These are phyloP conservation scores for Elsinoe necatrix DNA, from an alignment of 2,329 filamentous ascomycete species.

Conservation along the genomic window DNA sequence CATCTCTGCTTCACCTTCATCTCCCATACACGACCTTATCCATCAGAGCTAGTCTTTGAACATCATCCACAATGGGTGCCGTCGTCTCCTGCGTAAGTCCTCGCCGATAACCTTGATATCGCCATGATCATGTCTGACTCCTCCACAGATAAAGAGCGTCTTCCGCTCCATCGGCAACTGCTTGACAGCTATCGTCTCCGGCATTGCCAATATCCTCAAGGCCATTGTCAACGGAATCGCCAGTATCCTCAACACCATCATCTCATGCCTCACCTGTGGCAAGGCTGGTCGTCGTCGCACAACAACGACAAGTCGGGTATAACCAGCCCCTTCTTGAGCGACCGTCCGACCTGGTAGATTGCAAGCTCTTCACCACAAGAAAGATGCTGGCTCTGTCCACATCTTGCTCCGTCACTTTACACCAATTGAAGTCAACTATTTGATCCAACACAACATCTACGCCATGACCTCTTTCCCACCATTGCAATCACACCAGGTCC, in stretches of 20 bases:
- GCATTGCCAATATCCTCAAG: conserved; percentile 38
- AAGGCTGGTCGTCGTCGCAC: conserved; percentile 34
- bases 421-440: neutral
- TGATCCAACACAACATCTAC: too few species aligned
- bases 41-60: neutral
- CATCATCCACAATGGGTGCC: conserved; percentile 60
- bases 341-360: neutral
- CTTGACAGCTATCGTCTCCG: conserved; percentile 41
- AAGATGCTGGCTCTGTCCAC: neutral
- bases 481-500: neutral
- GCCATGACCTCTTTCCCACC: too few species aligned
- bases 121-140: conserved; percentile 23
- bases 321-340: conserved; percentile 19
- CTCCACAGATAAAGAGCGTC: conserved; percentile 32
- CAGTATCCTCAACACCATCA: conserved; percentile 41
- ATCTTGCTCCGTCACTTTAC: neutral
- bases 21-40: neutral
- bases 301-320: conserved; percentile 31
- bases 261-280: conserved; percentile 43
- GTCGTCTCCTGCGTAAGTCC: conserved; percentile 72
- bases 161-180: conserved; percentile 40
- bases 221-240: conserved; percentile 42
- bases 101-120: neutral
- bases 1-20: conserved; percentile 5
- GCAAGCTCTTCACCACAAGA: neutral